phyloP scores from a whole-genome alignment of 2,329 filamentous ascomycete genomes.

The Corinectria fuckeliana region DNA sequence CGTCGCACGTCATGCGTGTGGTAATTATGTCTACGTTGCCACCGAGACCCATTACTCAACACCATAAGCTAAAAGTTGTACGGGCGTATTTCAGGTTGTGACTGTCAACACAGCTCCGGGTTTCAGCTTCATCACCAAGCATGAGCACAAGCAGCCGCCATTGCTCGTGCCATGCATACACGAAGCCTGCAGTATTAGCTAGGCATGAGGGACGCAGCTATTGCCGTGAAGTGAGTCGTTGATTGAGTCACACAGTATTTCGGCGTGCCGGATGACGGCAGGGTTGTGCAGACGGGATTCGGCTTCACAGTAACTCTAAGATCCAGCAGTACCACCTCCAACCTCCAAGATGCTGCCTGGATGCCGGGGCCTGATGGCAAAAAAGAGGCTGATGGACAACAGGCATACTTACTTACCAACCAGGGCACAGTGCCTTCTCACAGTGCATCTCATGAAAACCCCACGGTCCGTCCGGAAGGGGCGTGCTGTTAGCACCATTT shows the following conservation, averaged over 20 bases:
- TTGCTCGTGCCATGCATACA: neutral
- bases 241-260: neutral
- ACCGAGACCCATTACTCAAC: too few species aligned
- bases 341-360: neutral
- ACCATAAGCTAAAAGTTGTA: too few species aligned
- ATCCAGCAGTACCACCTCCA: neutral
- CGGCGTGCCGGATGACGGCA: conserved; percentile 1
- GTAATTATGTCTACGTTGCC: too few species aligned
- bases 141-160: neutral
- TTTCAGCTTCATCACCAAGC: neutral
- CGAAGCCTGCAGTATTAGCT: neutral
- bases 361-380: neutral
- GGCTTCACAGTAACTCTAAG: neutral
- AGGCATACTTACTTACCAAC: neutral
- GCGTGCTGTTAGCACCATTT: neutral
- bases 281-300: neutral
- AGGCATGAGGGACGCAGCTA: too few species aligned
- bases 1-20: too few species aligned
- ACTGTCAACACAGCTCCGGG: neutral
- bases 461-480: neutral
- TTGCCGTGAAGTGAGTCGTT: neutral
- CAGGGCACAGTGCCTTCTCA: neutral
- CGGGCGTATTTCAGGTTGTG: too few species aligned
- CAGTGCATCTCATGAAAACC: neutral
- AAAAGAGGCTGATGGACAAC: neutral